Conservation (phyloP, 176 grass and related monocot species). For the Oryza brachyantha region DNA sequence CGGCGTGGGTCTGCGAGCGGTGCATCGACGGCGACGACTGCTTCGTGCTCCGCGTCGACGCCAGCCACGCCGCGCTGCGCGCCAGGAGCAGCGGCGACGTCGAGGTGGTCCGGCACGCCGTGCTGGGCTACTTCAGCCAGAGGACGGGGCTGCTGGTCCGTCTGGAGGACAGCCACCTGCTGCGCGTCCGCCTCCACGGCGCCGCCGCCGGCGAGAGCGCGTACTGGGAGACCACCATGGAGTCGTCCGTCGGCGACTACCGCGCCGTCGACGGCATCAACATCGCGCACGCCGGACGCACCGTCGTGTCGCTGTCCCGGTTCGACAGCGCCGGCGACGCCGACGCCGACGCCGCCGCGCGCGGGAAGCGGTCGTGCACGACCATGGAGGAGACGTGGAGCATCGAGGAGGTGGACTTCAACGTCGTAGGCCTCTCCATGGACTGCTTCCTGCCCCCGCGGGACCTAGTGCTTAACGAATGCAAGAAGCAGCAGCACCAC, state of each 20-base stretch:
- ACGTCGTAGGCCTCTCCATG: slow-evolving; percentile 56
- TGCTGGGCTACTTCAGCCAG: slow-evolving; percentile 86
- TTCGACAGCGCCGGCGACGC: slow-evolving; percentile 21
- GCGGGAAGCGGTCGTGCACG: slow-evolving; percentile 2
- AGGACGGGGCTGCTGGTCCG: slow-evolving; percentile 64
- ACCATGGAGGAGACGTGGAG: slow-evolving; percentile 72
- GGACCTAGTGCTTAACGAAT: slow-evolving; percentile 25
- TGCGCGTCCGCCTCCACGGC: slow-evolving; percentile 31
- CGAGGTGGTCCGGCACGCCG: slow-evolving; percentile 64
- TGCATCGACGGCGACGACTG: slow-evolving; percentile 58
- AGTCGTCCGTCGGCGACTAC: slow-evolving; percentile 66
- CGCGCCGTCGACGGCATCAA: slow-evolving; percentile 67
- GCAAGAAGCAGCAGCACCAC: not conserved
- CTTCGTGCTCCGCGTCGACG: slow-evolving; percentile 71
- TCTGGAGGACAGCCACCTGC: slow-evolving; percentile 70
- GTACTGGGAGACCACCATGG: slow-evolving; percentile 86
- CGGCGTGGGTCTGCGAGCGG: slow-evolving; percentile 60
- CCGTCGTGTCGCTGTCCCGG: slow-evolving; percentile 47
- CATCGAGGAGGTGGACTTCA: slow-evolving; percentile 82
- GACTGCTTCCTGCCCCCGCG: slow-evolving; percentile 78
- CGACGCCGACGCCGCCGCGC: slow-evolving; percentile 18
- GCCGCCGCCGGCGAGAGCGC: slow-evolving; percentile 12
- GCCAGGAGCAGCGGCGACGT: slow-evolving; percentile 52
- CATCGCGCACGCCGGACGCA: slow-evolving; percentile 67
- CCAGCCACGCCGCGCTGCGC: slow-evolving; percentile 21